Base-by-base conservation (phyloP, 768 basidiomycete species). In the Tylopilus balloui region DNA sequence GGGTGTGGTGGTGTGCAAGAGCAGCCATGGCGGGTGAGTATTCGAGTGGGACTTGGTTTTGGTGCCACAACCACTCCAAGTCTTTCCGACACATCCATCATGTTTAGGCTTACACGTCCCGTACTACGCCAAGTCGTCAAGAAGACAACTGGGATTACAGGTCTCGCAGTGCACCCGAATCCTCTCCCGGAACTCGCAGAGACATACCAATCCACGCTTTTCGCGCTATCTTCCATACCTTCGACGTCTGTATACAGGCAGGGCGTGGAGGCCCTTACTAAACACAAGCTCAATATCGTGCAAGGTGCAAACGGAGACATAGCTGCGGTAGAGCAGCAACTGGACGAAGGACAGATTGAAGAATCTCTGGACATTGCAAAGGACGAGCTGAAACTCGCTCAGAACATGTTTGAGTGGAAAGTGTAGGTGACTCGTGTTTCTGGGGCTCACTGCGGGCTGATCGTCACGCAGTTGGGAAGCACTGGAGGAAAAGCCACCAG, bases 331-430 rank as follows among this genome's bases (percentile, higher is more conserved):
- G 94, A 96, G 73, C 80, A 76, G 63, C 78, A 79, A 66, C 65
- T 97, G 34, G 79, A 84, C 42, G 89, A 89, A 65, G 90, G 92
- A 0, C 82, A 90, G 59, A 88, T 96, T 36, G 94, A 98, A 73
- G 78, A 92, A 67, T 79, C 87, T 28, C 60, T 98, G 58, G 78
- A 81, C 56, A 81, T 89, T 67, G 94, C 93, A 11, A 71, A 82
- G 57, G 87, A 88, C 62, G 94, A 98, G 69, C 73, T 91, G 48
- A 73, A 72, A 47, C 74, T 97, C 32, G 88, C 77, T 5, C 73
- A 73, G 27, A 88, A 88, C 70, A 88, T 96, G 86, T 63, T 85
- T n/a, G 86, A 93, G 63, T 98, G 92, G 92, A 95, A 94, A 73
- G 80, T 88, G 94, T 97, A 67, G 68, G 92, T 86, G 45, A 45